These are phyloP conservation scores for Pelargonium exstipulatum DNA, from an alignment of 441 rosid genomes.

Conservation along the genomic window DNA sequence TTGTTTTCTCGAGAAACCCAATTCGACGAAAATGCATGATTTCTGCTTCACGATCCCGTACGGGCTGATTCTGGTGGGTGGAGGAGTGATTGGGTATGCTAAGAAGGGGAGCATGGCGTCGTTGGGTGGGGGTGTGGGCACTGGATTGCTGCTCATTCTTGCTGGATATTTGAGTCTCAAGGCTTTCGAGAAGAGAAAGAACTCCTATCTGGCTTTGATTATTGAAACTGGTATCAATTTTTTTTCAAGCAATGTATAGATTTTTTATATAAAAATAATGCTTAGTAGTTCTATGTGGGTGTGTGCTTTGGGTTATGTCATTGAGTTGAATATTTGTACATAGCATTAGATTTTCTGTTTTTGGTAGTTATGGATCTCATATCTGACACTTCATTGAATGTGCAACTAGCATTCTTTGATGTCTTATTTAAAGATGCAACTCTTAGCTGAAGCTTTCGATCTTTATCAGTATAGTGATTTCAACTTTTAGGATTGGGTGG, in stretches of 20 bases:
- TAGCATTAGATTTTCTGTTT: conserved; percentile 4
- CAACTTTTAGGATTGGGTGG: not conserved
- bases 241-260: not conserved
- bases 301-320: not conserved
- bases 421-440: not conserved
- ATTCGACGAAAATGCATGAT: conserved; percentile 56
- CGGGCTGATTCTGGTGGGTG: conserved; percentile 69
- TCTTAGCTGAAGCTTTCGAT: not conserved
- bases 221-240: conserved; percentile 57
- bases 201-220: conserved; percentile 48
- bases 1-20: conserved; percentile 16
- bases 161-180: conserved; percentile 83
- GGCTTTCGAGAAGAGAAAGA: conserved; percentile 67
- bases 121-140: conserved; percentile 71
- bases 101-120: conserved; percentile 78
- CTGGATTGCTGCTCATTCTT: conserved; percentile 63
- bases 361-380: not conserved
- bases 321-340: conserved; percentile 11
- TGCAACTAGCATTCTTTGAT: not conserved
- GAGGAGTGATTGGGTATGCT: conserved; percentile 67
- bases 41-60: conserved; percentile 97
- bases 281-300: no score
- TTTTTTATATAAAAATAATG: not conserved
- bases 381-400: not conserved
- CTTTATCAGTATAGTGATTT: not conserved